Conservation (phyloP, 306 rosid species). For the Vigna reflexopilosa region DNA sequence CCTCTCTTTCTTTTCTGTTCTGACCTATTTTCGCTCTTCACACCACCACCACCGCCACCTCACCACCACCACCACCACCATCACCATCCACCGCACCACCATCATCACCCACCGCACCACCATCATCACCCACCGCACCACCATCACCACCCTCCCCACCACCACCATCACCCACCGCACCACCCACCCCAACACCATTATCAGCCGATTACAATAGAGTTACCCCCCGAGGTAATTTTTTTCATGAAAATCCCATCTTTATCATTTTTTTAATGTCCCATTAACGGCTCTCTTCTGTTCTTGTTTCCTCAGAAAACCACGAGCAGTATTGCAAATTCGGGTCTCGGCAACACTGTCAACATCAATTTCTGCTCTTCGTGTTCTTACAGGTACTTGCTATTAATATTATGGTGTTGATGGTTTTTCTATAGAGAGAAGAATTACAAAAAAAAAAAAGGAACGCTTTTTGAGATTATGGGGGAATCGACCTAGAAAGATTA, state of each 20-base stretch:
- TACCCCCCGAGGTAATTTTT: conserved; percentile 41
- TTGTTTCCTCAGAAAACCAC: conserved; percentile 52
- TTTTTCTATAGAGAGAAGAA: not conserved
- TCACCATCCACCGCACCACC: conserved; percentile 46
- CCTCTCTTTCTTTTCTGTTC: conserved; percentile 71
- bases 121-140: conserved; percentile 48
- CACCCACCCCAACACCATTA: conserved; percentile 36
- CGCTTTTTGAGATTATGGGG: not conserved
- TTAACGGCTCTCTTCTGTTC: not conserved
- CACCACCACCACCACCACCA: conserved; percentile 47
- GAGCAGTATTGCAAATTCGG: conserved; percentile 48
- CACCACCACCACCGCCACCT: conserved; percentile 51
- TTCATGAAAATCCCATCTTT: not conserved
- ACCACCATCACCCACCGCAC: conserved; percentile 46
- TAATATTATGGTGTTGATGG: not conserved
- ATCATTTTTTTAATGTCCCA: not conserved
- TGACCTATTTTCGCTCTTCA: conserved; percentile 62
- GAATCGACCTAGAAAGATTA: not conserved
- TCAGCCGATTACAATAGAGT: conserved; percentile 44
- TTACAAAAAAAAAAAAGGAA: not conserved
- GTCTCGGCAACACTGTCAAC: conserved; percentile 65
- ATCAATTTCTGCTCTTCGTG: conserved; percentile 79
- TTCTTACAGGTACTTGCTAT: conserved; percentile 57
- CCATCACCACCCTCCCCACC: conserved; percentile 41
- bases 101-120: conserved; percentile 32